Base-by-base conservation (phyloP, 2,329 filamentous ascomycete species). In the Pyrenophora teres region DNA sequence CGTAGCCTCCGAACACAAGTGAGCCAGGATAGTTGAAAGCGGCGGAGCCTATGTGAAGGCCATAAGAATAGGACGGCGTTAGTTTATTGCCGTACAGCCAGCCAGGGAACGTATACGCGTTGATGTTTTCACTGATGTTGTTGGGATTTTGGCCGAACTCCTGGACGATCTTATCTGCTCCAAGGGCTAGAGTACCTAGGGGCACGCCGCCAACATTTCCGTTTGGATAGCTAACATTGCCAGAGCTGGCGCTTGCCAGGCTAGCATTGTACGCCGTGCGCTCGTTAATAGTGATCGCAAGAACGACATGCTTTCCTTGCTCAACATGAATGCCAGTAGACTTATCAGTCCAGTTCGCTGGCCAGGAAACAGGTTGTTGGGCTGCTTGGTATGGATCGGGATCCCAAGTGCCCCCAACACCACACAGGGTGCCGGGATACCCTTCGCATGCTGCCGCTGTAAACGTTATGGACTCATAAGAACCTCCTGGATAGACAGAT, bases 1-100 rank as follows among this genome's bases (percentile, higher is more conserved):
- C 71, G 50, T 74, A 75, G 2, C 71, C 72, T 4, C 72, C 74
- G n/a, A n/a, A 72, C 60, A 68, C 47, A 4, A 74, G 52, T 2
- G 68, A 72, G 0, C 69, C 71, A 1, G 45, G 43, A 33, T 69
- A 64, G 3, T 54, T 40, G 21, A 23, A 23, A 7, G 21, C 16
- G 69, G 60, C 1, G 62, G 40, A 0, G 56, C 71, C n/a, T 4
- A 23, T 23, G 7, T 23, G 70, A 72, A 3, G 74, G 52, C 10
- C 62, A 60, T 36, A 67, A 73, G 1, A 65, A n/a, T 54, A 62
- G 0, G 67, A 70, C 1, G 60, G 51, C 21, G 64, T 68, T 7
- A 51, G 41, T 13, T 33, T 46, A 18, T 54, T 38, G n/a, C 52
- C 39, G 40, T 56, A 57, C 4, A 64, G 45, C 18, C 40, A 32